Evolutionary conservation across 192 early-diverging fungal genomes (phyloP).

Genomic region (Entomortierella beljakovae): DNA sequence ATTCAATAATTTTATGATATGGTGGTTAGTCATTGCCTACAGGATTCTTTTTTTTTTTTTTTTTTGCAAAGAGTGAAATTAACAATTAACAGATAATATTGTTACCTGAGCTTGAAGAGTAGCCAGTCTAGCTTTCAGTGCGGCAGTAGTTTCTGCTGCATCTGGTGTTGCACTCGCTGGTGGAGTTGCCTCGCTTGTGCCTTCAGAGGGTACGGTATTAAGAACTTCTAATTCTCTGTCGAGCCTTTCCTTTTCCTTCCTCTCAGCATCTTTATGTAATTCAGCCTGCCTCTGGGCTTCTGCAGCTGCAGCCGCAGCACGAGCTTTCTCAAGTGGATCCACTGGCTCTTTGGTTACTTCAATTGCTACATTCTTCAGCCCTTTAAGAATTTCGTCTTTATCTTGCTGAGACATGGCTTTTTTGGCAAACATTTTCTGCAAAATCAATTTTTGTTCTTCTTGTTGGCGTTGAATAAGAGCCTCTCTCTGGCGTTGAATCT

Average conservation of each 20-base stretch:
- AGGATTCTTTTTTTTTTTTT: not conserved
- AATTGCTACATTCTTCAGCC: constrained; percentile 58
- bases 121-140: constrained; percentile 67
- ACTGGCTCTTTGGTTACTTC: constrained; percentile 58
- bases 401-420: constrained; percentile 61
- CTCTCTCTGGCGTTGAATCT: constrained; percentile 70
- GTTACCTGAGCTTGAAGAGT: constrained; percentile 71
- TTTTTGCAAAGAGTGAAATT: not conserved
- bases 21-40: too few relatives aligned
- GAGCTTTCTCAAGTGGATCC: constrained; percentile 36
- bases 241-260: constrained; percentile 53
- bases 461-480: constrained; percentile 68
- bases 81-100: not conserved
- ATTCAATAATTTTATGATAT: constrained; percentile 5
- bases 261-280: constrained; percentile 34
- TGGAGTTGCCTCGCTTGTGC: constrained; percentile 1
- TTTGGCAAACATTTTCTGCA: constrained; percentile 65
- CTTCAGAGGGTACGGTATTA: constrained; percentile 5
- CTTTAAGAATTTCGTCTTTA: constrained; percentile 62
- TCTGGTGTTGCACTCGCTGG: constrained; percentile 18
- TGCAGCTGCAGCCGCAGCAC: constrained; percentile 49
- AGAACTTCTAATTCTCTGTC: constrained; percentile 67
- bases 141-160: constrained; percentile 53
- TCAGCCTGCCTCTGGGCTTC: constrained; percentile 56
- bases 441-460: constrained; percentile 71